Evolutionary conservation across 176 grass and related monocot genomes (phyloP).

Genomic region (Saccharum spontaneum): DNA sequence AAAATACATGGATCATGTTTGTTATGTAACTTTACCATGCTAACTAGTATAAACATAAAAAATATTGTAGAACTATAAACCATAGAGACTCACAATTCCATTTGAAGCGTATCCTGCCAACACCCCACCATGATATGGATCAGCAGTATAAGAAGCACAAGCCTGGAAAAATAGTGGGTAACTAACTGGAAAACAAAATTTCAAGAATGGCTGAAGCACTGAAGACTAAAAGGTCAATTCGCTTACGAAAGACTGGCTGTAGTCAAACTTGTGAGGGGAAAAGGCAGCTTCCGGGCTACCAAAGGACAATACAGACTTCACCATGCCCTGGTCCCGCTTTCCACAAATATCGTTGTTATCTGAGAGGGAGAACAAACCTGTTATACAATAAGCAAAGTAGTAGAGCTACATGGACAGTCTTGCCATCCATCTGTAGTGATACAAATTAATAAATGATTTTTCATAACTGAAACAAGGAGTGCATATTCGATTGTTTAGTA

Average conservation of each 20-base stretch:
- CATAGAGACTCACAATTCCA: conserved; percentile 36
- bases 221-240: background rate
- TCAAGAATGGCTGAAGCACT: background rate
- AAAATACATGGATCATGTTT: background rate
- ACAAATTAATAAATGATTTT: background rate
- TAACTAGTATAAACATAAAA: background rate
- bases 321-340: conserved; percentile 21
- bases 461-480: background rate
- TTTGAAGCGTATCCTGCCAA: conserved; percentile 41
- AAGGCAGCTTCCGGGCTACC: conserved; percentile 41
- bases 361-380: conserved; percentile 17
- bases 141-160: conserved; percentile 41
- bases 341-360: conserved; percentile 26
- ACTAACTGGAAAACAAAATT: background rate
- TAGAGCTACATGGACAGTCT: background rate
- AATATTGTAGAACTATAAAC: background rate
- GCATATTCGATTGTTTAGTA: background rate
- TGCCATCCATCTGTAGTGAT: background rate
- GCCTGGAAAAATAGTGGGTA: conserved; percentile 37
- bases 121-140: conserved; percentile 54
- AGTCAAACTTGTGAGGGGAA: conserved; percentile 41
- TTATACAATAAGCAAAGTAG: background rate
- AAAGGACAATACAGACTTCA: conserved; percentile 35
- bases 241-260: conserved; percentile 59
- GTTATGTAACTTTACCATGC: background rate